Percentiles rank a stretch among this genome's conserved stretches.
These are phyloP conservation scores for Rhizopus microsporus DNA, from an alignment of 371 early-diverging fungal species.

Conservation along the genomic window DNA sequence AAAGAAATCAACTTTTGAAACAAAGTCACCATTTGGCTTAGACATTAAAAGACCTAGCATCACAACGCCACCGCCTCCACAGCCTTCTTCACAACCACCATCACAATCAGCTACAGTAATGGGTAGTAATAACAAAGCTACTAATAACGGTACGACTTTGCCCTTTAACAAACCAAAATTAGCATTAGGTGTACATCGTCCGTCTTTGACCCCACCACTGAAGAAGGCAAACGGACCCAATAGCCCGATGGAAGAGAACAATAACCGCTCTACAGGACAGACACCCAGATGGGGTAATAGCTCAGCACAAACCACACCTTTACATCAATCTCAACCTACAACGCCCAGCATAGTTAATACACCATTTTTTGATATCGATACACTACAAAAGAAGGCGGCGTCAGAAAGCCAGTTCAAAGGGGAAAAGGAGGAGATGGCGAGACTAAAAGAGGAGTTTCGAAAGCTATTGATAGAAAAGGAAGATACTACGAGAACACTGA, in stretches of 20 bases:
- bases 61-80: background rate
- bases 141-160: background rate
- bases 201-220: conserved; percentile 11
- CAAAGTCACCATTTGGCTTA: conserved; percentile 1
- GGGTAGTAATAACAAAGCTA: background rate
- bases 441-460: background rate
- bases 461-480: background rate
- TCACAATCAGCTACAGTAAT: background rate
- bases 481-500: background rate
- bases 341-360: conserved; percentile 15
- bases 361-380: conserved; percentile 21
- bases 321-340: conserved; percentile 12
- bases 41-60: background rate
- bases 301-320: background rate
- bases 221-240: conserved; percentile 12
- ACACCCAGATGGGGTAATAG: conserved; percentile 8
- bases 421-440: conserved; percentile 12
- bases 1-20: conserved; percentile 18
- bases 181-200: background rate
- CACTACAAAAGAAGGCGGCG: background rate
- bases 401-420: conserved; percentile 10
- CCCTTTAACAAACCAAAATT: background rate
- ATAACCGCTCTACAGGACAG: background rate
- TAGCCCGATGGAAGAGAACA: too few relatives aligned
- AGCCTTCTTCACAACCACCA: background rate